phyloP scores from a whole-genome alignment of 495 filamentous ascomycete species.

The Talaromyces ruber region DNA sequence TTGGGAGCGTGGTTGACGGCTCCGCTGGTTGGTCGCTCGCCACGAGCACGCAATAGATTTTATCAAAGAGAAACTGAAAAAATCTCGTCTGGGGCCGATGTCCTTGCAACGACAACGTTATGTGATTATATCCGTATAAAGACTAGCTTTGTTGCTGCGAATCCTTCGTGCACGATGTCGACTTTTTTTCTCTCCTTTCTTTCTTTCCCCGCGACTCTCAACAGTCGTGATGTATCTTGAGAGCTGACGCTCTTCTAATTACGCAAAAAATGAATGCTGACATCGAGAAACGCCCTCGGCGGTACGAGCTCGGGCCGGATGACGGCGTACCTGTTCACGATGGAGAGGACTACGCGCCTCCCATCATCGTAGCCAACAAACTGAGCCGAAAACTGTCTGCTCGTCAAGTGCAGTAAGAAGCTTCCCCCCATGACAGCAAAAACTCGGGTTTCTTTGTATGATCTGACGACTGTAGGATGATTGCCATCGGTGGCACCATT shows the following conservation, averaged over 20 bases:
- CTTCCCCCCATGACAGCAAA: too few relatives aligned
- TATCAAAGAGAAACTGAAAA: neutral
- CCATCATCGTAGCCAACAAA: slow-evolving; percentile 1
- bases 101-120: neutral
- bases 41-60: slow-evolving; percentile 1
- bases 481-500: slow-evolving; percentile 66
- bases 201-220: neutral
- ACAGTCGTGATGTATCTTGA: neutral
- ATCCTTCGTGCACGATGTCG: neutral
- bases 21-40: slow-evolving; percentile 1
- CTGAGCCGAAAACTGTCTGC: slow-evolving; percentile 10
- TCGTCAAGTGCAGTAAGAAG: slow-evolving; percentile 54
- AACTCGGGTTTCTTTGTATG: too few relatives aligned
- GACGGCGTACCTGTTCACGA: neutral
- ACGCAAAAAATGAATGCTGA: neutral
- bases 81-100: neutral
- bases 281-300: neutral
- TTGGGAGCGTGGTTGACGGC: neutral
- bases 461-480: too few relatives aligned
- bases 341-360: neutral
- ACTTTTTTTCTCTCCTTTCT: neutral
- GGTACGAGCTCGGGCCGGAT: neutral
- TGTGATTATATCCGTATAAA: neutral
- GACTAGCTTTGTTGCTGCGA: neutral
- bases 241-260: neutral